Evolutionary conservation across 768 basidiomycete genomes (phyloP), one percentile per base, ranked within the genome.

Genomic region (Melanogaster broomeanus): DNA sequence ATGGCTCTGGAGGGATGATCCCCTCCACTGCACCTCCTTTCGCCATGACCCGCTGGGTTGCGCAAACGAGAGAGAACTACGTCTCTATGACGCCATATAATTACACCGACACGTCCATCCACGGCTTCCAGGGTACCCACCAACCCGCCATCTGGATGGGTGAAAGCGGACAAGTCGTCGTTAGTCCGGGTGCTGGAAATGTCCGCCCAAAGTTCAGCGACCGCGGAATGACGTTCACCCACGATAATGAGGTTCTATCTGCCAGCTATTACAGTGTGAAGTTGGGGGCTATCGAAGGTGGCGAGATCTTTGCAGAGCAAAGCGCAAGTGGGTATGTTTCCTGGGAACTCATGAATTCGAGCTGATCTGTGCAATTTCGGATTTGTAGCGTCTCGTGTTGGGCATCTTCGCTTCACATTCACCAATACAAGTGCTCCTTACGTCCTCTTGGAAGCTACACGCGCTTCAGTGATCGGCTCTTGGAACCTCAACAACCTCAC

Each of bases 91-190:
- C 82, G 2, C 85, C 87, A 4, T 88, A 85, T 61, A 88, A 88
- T 64, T 77, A 79, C 64, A 85, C 87, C 0, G 78, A 77, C 52
- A 70, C 65, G 0, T 61, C 60, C 12, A 80, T 91, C 3, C 84
- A 88, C 58, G 90, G 90, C 1, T 90, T 92, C 59, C 81, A 87
- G 42, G 89, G 80, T 5, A 91, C 90, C 4, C 83, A 89, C 48
- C 90, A 90, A 57, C 89, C 90, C 11, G 90, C 90, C 1, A 91
- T 93, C 33, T 92, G 89, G 90, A 92, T 93, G 89, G 90, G 86
- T 3, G 88, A 88, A 59, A 87, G 82, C 55, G 88, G 79, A 0
- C 79, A 80, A 42, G 79, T 84, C 3, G 74, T 79, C 5, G 72
- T 90, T 22, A 75, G 77, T 25, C 86, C 88, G 11, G 87, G 87